Evolutionary conservation across 2,329 filamentous ascomycete genomes (phyloP).

Genomic region (Diaporthe capsici): DNA sequence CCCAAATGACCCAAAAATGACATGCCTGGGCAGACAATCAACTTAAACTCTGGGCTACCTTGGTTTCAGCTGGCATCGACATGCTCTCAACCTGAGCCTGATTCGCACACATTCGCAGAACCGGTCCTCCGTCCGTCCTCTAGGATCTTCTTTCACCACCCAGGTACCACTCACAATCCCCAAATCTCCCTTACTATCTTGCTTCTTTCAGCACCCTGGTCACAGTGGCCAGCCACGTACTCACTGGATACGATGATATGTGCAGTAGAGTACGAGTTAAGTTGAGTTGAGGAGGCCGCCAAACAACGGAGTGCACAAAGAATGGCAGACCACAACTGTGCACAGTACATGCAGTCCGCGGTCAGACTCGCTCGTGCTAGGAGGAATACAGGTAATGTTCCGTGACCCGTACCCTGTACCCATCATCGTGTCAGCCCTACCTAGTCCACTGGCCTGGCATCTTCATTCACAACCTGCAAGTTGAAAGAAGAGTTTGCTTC

Average conservation of each 20-base stretch:
- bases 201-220: constrained; percentile 6
- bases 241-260: not conserved
- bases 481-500: not conserved
- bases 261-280: not conserved
- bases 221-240: not conserved
- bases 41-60: constrained; percentile 30
- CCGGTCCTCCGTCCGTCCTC: constrained; percentile 3
- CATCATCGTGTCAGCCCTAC: constrained; percentile 18
- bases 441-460: not conserved
- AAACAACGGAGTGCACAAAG: not conserved
- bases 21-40: not conserved
- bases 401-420: not conserved
- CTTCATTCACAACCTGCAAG: not conserved
- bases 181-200: not conserved
- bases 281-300: not conserved
- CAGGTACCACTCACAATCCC: constrained; percentile 1
- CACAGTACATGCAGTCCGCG: not conserved
- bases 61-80: constrained; percentile 33
- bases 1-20: constrained; percentile 16
- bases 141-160: not conserved
- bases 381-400: constrained; percentile 16
- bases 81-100: constrained; percentile 5
- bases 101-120: constrained; percentile 7
- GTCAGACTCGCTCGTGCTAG: constrained; percentile 11
- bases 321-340: not conserved